Conservation (phyloP, 768 basidiomycete genomes). For the Calocybe indica region DNA sequence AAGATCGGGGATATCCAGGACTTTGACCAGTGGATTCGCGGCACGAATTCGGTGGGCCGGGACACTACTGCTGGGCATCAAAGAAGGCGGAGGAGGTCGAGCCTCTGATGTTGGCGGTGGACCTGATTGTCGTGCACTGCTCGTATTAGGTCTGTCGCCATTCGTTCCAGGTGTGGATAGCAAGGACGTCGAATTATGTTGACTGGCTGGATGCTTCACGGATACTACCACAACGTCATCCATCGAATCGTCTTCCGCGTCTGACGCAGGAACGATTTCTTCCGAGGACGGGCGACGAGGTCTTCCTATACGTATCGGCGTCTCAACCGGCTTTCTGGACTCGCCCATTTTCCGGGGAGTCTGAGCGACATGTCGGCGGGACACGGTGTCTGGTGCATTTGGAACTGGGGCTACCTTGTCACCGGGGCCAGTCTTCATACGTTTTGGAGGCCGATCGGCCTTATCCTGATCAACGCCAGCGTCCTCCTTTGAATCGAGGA, state of each 20-base stretch:
- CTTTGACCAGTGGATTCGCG: constrained; percentile 49
- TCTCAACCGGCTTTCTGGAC: background rate
- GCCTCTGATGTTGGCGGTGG: background rate
- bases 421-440: background rate
- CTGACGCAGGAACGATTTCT: constrained; percentile 25
- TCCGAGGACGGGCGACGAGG: constrained; percentile 17
- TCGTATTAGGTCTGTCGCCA: too few species aligned
- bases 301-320: constrained; percentile 7
- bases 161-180: too few species aligned
- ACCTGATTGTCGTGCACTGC: too few species aligned
- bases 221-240: too few species aligned
- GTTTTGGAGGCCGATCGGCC: constrained; percentile 12
- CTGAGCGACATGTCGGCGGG: too few species aligned
- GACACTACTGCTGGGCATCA: constrained; percentile 6
- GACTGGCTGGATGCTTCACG: too few species aligned
- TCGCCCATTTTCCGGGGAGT: constrained; percentile 3
- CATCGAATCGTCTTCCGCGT: constrained; percentile 25
- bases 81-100: background rate
- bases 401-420: background rate
- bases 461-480: constrained; percentile 2
- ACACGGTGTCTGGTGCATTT: too few species aligned
- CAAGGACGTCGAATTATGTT: background rate
- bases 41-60: constrained; percentile 42
- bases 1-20: constrained; percentile 37
- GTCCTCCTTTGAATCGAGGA: constrained; percentile 1